These are phyloP conservation scores for Violaceomyces palustris DNA, from an alignment of 1,284 basidiomycete species.

Conservation along the genomic window DNA sequence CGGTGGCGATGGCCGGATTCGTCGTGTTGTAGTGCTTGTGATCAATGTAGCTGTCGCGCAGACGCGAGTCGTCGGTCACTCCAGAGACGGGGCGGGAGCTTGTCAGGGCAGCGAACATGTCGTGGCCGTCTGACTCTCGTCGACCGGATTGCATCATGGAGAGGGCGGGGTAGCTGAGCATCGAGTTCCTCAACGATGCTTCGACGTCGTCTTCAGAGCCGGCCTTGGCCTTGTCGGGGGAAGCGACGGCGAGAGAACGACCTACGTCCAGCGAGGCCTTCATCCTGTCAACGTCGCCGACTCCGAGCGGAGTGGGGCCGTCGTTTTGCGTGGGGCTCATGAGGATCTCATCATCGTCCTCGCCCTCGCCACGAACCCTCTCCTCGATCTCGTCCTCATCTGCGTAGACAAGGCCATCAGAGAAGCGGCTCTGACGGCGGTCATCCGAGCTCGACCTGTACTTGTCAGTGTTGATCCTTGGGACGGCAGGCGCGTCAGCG, in stretches of 20 bases:
- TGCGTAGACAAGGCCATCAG: slow-evolving; percentile 25
- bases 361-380: slow-evolving; percentile 7
- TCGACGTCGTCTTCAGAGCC: neutral
- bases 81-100: slow-evolving; percentile 4
- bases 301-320: slow-evolving; percentile 21
- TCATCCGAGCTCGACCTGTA: slow-evolving; percentile 21
- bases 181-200: slow-evolving; percentile 29
- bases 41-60: slow-evolving; percentile 25
- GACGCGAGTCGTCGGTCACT: slow-evolving; percentile 2
- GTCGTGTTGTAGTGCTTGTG: slow-evolving; percentile 23
- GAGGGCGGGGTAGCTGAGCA: slow-evolving; percentile 40
- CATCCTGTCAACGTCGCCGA: slow-evolving; percentile 29
- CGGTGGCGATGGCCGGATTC: neutral
- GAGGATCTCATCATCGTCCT: slow-evolving; percentile 30
- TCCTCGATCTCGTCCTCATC: slow-evolving; percentile 21
- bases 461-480: slow-evolving; percentile 15
- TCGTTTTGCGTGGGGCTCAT: slow-evolving; percentile 46
- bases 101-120: slow-evolving; percentile 26
- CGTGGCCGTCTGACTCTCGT: slow-evolving; percentile 22
- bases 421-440: slow-evolving; percentile 16
- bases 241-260: slow-evolving; percentile 1
- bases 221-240: no score
- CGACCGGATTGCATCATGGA: slow-evolving; percentile 30
- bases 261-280: slow-evolving; percentile 26
- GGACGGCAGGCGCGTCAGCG: slow-evolving; percentile 33